Percentiles rank a stretch among this genome's conserved stretches.
These are phyloP conservation scores for Pyrenochaeta sp. DNA, from an alignment of 2,329 filamentous ascomycete species.

Conservation along the genomic window DNA sequence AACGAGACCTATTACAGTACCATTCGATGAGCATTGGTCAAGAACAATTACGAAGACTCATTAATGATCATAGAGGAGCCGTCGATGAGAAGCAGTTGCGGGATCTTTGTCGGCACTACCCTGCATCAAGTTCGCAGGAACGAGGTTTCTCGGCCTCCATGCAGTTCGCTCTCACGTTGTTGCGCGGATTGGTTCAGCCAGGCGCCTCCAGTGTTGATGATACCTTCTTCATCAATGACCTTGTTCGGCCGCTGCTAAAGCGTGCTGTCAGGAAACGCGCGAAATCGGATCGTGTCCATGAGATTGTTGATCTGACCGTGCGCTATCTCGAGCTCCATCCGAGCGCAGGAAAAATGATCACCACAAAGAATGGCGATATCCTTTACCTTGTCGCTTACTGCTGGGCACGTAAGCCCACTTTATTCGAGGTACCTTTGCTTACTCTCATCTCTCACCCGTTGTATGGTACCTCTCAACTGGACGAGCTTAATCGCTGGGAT, in stretches of 20 bases:
- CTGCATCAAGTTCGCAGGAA: slow-evolving; percentile 5
- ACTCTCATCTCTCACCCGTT: slow-evolving; percentile 8
- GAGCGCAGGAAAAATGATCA: slow-evolving; percentile 10
- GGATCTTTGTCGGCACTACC: slow-evolving; percentile 17
- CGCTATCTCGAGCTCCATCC: slow-evolving; percentile 25
- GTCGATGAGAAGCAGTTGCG: slow-evolving; percentile 8
- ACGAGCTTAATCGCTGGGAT: slow-evolving; percentile 1
- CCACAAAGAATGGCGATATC: slow-evolving; percentile 11
- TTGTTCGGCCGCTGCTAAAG: slow-evolving; percentile 31
- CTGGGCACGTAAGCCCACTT: slow-evolving; percentile 31
- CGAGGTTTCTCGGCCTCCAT: slow-evolving; percentile 36
- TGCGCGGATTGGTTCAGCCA: slow-evolving; percentile 17
- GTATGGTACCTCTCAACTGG: not conserved
- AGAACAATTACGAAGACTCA: slow-evolving; percentile 17
- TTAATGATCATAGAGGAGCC: not conserved
- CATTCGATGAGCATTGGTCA: slow-evolving; percentile 26
- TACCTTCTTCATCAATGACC: slow-evolving; percentile 16
- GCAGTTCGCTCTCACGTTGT: slow-evolving; percentile 31
- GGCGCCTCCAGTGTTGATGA: slow-evolving; percentile 4
- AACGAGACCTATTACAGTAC: slow-evolving; percentile 16
- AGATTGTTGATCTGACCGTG: slow-evolving; percentile 27
- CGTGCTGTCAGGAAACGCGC: slow-evolving; percentile 28
- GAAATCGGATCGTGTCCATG: slow-evolving; percentile 17
- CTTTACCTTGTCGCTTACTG: slow-evolving; percentile 28
- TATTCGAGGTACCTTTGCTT: slow-evolving; percentile 27